Evolutionary conservation across 805 yeast species (phyloP), one percentile per base, ranked within the genome.

Genomic region (Kodamaea lidongshanica): DNA sequence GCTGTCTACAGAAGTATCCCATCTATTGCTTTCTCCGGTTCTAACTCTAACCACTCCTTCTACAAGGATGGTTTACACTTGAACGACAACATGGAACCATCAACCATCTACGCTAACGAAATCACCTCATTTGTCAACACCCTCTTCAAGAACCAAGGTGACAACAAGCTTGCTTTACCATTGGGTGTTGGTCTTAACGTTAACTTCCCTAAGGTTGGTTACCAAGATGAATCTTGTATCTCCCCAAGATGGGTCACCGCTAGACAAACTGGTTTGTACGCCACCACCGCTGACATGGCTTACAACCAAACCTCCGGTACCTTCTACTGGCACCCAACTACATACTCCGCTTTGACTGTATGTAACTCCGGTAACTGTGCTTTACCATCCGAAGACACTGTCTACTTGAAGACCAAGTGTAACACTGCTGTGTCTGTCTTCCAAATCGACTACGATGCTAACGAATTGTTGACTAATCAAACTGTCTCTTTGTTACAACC

Each of bases 11-110:
- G 75, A 53, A 72, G 70, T 12, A 39, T 58, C 36, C 70, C 76
- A 17, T 70, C 70, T 5, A 48, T 70, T 45, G 74, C 75, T 7
- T 58, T 70, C 47, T 67, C 73, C n/a, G 76, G 74, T 28, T 54
- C 73, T 20, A 65, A 67, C 43, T 12, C 46, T 9, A 68, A 68
- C 58, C 69, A 70, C 52, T 63, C 75, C 11, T 70, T 65, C 53
- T 67, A 47, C 56, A 54, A 59, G 45, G 75, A 70, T 46, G 48
- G 52, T 29, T 54, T 67, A 37, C 57, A 61, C 44, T 39, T 45
- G 32, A 58, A 58, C 17, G 68, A 69, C 44, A 49, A 63, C 27
- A 35, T 42, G 23, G 56, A 56, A 27, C 58, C 70, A 25, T 52
- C 65, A 22, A 69, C 69, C 50, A 69, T 71, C 32, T 65, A 67